Percentiles rank a stretch among this genome's conserved stretches.
Evolutionary conservation across 129 eudicot species (phyloP).

Genomic region (Flaveria sonorensis): DNA sequence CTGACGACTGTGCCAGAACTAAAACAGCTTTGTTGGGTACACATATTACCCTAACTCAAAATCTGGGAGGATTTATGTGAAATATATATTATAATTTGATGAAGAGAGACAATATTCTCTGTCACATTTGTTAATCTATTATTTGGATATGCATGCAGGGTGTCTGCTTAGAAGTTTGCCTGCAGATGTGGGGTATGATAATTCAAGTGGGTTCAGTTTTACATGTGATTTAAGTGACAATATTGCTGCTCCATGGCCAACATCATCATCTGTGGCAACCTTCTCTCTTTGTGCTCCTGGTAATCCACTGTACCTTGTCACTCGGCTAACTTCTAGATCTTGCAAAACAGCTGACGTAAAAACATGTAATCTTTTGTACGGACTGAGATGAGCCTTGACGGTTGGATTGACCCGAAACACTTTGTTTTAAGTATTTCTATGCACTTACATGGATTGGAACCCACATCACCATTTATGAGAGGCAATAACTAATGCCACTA

Average conservation of each 20-base stretch:
- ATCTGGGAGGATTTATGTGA: neutral
- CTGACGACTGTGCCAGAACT: neutral
- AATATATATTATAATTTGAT: slow-evolving; percentile 5
- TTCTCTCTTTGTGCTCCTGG: slow-evolving; percentile 95
- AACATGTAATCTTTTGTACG: neutral
- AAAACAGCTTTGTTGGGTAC: neutral
- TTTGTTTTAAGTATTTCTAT: neutral
- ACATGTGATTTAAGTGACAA: slow-evolving; percentile 90
- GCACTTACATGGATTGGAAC: too few species aligned
- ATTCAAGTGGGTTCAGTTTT: slow-evolving; percentile 79
- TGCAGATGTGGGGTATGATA: slow-evolving; percentile 80
- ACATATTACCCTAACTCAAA: neutral
- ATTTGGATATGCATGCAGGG: slow-evolving; percentile 46
- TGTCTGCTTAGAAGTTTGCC: slow-evolving; percentile 91
- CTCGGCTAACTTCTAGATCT: neutral
- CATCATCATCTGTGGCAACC: slow-evolving; percentile 74
- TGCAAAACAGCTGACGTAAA: neutral
- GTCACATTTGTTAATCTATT: neutral
- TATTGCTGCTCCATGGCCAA: slow-evolving; percentile 99
- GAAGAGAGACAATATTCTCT: slow-evolving; percentile 2
- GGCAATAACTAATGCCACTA: too few species aligned
- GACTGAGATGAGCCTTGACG: neutral
- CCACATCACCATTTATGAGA: too few species aligned
- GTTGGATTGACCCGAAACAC: neutral
- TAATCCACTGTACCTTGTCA: slow-evolving; percentile 32